Evolutionary conservation across 78 protist genomes (phyloP), one percentile per base, ranked within the genome.

Genomic region (Protostelium mycophagum): DNA sequence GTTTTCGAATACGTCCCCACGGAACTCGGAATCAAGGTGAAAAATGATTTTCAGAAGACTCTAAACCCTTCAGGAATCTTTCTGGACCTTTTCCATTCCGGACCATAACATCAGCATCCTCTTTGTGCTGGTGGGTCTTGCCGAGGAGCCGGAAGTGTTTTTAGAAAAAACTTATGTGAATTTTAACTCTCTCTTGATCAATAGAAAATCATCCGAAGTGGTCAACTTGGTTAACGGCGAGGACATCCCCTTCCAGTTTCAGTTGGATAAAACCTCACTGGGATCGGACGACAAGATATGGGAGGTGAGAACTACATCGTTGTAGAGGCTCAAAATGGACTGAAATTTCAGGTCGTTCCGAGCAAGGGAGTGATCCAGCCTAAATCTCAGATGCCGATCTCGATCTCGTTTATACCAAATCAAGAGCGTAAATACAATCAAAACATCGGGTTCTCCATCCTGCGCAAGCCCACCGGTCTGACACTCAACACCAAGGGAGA

Each of bases 401-500:
- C 16, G 0, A 83, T 97, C 36, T 0, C 36, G 37, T 95, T 95
- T 94, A 1, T 36, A 85, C 97, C 98, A 36, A 0, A 16, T 25
- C 38, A 23, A 38, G 98, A 95, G 91, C 84, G 87, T 88, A 1
- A 0, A 34, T 94, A 63, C 92, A 95, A 94, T 89, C 86, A 35
- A 90, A 93, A 93, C 86, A 1, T 94, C 73, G 83, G 35, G 35
- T 88, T 91, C 88, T 0, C 0, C 1, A 93, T 97, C 36, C 34
- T 39, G 86, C 38, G 84, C 25, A 95, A 93, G 90, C 73, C 94
- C 36, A 85, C 92, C 37, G 89, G 85, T 35, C 36, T 97, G 38
- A 88, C 90, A 34, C 34, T 93, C 90, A 94, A 95, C 91, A 89
- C 95, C 88, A 95, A 95, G 95, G 97, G 97, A 31, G 96, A 94